Evolutionary conservation across 345 rosid genomes (phyloP).

Genomic region (Eutrema japonicum): DNA sequence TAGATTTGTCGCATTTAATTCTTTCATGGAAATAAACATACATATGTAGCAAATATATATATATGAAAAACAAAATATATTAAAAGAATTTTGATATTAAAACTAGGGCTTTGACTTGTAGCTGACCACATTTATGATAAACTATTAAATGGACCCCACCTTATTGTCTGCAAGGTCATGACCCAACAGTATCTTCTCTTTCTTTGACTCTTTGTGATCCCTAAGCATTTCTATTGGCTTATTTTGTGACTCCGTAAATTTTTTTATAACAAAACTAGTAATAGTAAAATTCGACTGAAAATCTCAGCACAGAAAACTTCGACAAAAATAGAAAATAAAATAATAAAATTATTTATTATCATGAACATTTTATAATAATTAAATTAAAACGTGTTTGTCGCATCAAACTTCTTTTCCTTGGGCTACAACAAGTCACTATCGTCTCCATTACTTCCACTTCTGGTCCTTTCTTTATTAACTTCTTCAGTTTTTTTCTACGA

Average conservation of each 20-base stretch:
- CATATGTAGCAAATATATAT: slow-evolving; percentile 4
- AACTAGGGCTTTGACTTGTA: slow-evolving; percentile 37
- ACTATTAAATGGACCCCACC: slow-evolving; percentile 25
- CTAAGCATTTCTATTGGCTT: background rate
- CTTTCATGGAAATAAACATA: slow-evolving; percentile 35
- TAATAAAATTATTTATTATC: background rate
- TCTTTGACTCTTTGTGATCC: slow-evolving; percentile 44
- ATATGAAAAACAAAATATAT: slow-evolving; percentile 3
- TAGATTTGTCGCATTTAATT: slow-evolving; percentile 31
- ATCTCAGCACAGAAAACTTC: slow-evolving; percentile 35
- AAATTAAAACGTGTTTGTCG: slow-evolving; percentile 36
- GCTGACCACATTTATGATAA: slow-evolving; percentile 42
- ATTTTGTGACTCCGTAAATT: background rate
- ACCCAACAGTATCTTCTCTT: slow-evolving; percentile 39
- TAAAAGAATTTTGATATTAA: background rate
- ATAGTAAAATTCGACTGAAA: slow-evolving; percentile 26
- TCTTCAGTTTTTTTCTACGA: slow-evolving; percentile 1
- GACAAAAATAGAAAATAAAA: slow-evolving; percentile 29
- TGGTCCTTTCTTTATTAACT: slow-evolving; percentile 26
- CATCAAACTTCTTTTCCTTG: slow-evolving; percentile 33
- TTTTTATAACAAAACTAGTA: slow-evolving; percentile 18
- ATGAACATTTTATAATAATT: background rate
- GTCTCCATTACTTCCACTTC: slow-evolving; percentile 46
- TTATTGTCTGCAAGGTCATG: slow-evolving; percentile 30
- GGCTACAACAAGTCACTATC: slow-evolving; percentile 46